Base-by-base conservation (phyloP, 345 rosid genomes). In the Citrus trifoliata region DNA sequence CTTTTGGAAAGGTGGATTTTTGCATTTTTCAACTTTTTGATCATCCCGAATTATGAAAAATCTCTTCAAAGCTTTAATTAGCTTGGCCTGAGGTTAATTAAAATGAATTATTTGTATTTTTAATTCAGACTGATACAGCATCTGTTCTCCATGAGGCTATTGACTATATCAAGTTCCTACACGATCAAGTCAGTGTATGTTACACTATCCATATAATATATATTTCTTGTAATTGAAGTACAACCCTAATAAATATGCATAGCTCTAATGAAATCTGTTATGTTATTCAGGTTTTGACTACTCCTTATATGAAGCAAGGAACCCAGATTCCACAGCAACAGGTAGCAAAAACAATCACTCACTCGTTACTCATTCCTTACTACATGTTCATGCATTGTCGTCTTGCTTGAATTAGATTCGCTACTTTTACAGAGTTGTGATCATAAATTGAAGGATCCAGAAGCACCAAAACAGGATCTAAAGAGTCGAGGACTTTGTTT, bases 101-200 rank as follows among this genome's bases (percentile, higher is more conserved):
- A 33, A n/a, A 58, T 28, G 42, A 14, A 53, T n/a, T 66, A 24
- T 21, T 53, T 33, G 13, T 24, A 76, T 67, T 12, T 62, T 80
- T 80, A 7, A 59, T 79, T 70, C 91, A 95, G 98, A 95, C 93
- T 53, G 98, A 95, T 88, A 95, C 97, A n/a, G 98, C 98, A 70
- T 95, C 98, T 35, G 98, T 95, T 74, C 98, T 95, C 40, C 87
- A 94, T 58, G 98, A 93, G 87, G 98, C 97, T 10, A 81, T 95
- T 53, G 92, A 88, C 46, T 93, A 90, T 84, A 91, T 95, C 87
- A 93, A 86, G 78, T 88, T 90, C 84, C 93, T 91, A 72, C 97
- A 93, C 51, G 93, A 87, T 10, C 98, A 95, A 87, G 83, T 95
- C 80, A 84, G 61, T 53, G 98, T 95, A 89, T 63, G 86, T 69